These are phyloP conservation scores for Coemansia sp. DNA, from an alignment of 192 early-diverging fungal species.

Conservation along the genomic window DNA sequence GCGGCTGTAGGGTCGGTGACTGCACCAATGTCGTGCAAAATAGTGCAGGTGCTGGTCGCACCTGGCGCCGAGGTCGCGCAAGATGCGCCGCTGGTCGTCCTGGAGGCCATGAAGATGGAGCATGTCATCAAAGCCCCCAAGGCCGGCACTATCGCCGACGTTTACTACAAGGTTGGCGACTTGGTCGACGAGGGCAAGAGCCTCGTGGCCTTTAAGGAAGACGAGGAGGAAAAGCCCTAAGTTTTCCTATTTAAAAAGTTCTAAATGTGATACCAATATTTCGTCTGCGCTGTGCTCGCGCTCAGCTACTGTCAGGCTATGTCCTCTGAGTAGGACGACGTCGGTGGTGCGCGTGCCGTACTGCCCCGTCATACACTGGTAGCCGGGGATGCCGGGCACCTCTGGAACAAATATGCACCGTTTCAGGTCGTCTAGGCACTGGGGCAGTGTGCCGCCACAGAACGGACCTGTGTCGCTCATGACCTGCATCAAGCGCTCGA, in stretches of 20 bases:
- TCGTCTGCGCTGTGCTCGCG: constrained; percentile 6
- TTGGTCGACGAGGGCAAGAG: constrained; percentile 83
- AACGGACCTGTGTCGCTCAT: constrained; percentile 21
- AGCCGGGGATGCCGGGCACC: not conserved
- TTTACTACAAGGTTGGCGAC: constrained; percentile 81
- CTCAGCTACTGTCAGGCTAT: constrained; percentile 20
- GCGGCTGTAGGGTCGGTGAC: constrained; percentile 66
- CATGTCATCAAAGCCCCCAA: constrained; percentile 80
- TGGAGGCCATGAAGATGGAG: constrained; percentile 99
- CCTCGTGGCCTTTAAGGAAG: constrained; percentile 69
- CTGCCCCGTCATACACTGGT: not conserved
- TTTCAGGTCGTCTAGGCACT: constrained; percentile 19
- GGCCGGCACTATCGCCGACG: constrained; percentile 72
- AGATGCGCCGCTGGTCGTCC: constrained; percentile 77
- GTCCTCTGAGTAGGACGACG: constrained; percentile 20
- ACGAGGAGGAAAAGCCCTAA: constrained; percentile 4
- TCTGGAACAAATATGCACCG: constrained; percentile 36
- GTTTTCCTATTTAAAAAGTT: not conserved
- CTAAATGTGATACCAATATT: not conserved
- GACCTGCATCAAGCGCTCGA: constrained; percentile 4
- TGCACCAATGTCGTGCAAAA: constrained; percentile 89
- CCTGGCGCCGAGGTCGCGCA: constrained; percentile 77
- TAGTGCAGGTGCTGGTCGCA: constrained; percentile 77
- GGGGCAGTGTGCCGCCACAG: not conserved
- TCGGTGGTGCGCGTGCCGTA: constrained; percentile 46